Percentiles rank a stretch among this genome's conserved stretches.
Evolutionary conservation across 2,329 filamentous ascomycete genomes (phyloP).

Genomic region (Mycosphaerella arachidis): DNA sequence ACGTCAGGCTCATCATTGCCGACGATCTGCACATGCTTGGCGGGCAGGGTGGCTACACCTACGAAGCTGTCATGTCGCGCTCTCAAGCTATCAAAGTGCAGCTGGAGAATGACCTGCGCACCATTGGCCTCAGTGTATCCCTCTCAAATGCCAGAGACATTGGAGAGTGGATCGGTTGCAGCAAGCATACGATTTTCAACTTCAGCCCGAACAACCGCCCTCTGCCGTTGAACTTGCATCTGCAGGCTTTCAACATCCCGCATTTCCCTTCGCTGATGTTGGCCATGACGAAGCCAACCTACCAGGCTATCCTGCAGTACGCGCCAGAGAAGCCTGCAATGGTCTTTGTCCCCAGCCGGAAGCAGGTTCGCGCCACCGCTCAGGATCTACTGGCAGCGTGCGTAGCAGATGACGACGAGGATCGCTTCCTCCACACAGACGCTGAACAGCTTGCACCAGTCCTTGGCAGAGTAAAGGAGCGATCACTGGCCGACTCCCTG

Average conservation of each 20-base stretch:
- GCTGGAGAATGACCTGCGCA: slow-evolving; percentile 76
- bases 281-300: slow-evolving; percentile 94
- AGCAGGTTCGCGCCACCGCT: slow-evolving; percentile 84
- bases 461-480: slow-evolving; percentile 77
- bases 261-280: slow-evolving; percentile 98
- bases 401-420: slow-evolving; percentile 82
- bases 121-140: slow-evolving; percentile 85
- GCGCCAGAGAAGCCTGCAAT: slow-evolving; percentile 86
- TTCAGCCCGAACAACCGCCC: slow-evolving; percentile 90
- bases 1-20: slow-evolving; percentile 84
- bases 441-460: slow-evolving; percentile 76
- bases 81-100: slow-evolving; percentile 95
- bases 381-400: slow-evolving; percentile 84
- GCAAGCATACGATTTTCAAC: slow-evolving; percentile 97
- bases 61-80: slow-evolving; percentile 94
- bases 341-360: slow-evolving; percentile 86
- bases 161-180: slow-evolving; percentile 96
- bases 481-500: slow-evolving; percentile 79
- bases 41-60: slow-evolving; percentile 78
- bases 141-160: slow-evolving; percentile 89
- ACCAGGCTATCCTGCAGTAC: slow-evolving; percentile 80
- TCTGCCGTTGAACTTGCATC: slow-evolving; percentile 84
- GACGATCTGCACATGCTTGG: slow-evolving; percentile 94
- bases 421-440: slow-evolving; percentile 85
- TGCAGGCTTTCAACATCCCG: slow-evolving; percentile 91